Evolutionary conservation across 306 rosid species (phyloP), one percentile per base, ranked within the genome.

Genomic region (Delonix regia): DNA sequence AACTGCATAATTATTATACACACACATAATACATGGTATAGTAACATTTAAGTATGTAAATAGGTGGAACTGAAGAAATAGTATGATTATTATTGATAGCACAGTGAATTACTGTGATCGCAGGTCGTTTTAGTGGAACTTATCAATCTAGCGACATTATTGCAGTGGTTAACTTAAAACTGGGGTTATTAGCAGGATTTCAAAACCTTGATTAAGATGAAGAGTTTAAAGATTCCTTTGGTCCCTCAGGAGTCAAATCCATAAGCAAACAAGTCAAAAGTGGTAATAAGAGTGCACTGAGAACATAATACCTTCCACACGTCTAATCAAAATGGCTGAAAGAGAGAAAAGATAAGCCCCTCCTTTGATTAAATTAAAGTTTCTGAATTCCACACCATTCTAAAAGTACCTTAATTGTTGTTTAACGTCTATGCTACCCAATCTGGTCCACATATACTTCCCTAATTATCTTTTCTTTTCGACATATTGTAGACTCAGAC

Each of bases 201-300:
- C 80, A 84, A 80, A 78, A 36, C 60, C 69, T 45, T 76, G 53
- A 80, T 73, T 49, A 28, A n/a, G 67, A 6, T 62, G 57, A 21
- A 33, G 66, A 10, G 71, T 41, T 55, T 21, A 22, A 77, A 83
- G 90, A 88, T 86, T 85, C 89, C 75, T 80, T 63, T 4, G 84
- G 88, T 30, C 75, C 90, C 86, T n/a, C 68, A 1, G 8, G 74
- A 84, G 79, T 71, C 88, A 25, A 80, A 55, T 78, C 88, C 88
- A 81, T 84, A 39, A 49, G 7, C 48, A 62, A 82, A 77, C 74
- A 86, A 89, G 89, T 89, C 93, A 87, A 91, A 85, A 82, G 88
- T 71, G 81, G 87, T 61, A 83, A 87, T 91, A 83, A 83, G 81
- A 39, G 68, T 81, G 81, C 90, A 81, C 79, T 84, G 80, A 84